These are phyloP conservation scores for Magnusiomyces tetraspermus DNA, from an alignment of 1,139 yeast genomes.

Conservation along the genomic window DNA sequence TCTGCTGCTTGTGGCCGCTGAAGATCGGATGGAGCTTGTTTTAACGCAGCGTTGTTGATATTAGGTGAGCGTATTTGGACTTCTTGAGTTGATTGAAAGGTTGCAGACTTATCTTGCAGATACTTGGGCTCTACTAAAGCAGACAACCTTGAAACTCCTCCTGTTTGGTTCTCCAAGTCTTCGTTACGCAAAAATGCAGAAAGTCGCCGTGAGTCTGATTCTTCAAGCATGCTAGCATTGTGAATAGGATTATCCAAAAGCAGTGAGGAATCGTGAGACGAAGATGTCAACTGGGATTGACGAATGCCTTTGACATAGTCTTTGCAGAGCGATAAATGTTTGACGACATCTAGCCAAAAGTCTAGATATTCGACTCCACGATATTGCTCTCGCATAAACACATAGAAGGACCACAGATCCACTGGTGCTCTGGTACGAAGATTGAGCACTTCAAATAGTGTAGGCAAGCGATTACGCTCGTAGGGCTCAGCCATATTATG, in stretches of 20 bases:
- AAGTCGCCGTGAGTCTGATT: slow-evolving; percentile 43
- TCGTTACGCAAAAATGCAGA: slow-evolving; percentile 49
- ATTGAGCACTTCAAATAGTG: slow-evolving; percentile 81
- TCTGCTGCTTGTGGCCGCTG: slow-evolving; percentile 3
- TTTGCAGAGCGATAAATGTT: slow-evolving; percentile 78
- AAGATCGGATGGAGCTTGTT: slow-evolving; percentile 6
- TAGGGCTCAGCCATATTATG: not conserved
- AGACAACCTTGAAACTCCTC: slow-evolving; percentile 30
- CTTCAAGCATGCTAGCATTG: slow-evolving; percentile 37
- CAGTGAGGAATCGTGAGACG: slow-evolving; percentile 41
- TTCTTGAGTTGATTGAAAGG: not conserved
- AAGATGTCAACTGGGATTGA: slow-evolving; percentile 34
- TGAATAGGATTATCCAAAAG: slow-evolving; percentile 45
- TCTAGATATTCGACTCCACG: slow-evolving; percentile 82
- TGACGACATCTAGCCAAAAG: slow-evolving; percentile 76
- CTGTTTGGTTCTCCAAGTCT: slow-evolving; percentile 34
- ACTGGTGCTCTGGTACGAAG: slow-evolving; percentile 78
- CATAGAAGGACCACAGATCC: slow-evolving; percentile 84
- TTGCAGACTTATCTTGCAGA: not conserved
- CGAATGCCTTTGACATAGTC: slow-evolving; percentile 75
- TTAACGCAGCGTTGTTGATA: not conserved
- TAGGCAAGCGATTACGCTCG: slow-evolving; percentile 52
- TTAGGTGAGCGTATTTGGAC: not conserved
- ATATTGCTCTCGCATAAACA: slow-evolving; percentile 82
- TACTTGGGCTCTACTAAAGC: slow-evolving; percentile 27